phyloP scores from a whole-genome alignment of 805 yeast species.

The Ogataea glucozyma region DNA sequence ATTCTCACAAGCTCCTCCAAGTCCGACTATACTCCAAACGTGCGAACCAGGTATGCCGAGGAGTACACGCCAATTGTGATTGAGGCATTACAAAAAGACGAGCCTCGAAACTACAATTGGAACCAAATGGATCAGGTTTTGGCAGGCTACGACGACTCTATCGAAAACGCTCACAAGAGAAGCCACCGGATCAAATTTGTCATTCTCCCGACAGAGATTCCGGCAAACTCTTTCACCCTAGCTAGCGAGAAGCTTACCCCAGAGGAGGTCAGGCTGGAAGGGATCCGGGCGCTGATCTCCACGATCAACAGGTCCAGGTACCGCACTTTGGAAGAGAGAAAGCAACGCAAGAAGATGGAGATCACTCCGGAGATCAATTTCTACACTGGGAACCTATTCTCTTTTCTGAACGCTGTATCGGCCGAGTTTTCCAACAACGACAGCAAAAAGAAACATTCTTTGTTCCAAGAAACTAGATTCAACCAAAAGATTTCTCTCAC shows the following conservation, averaged over 20 bases:
- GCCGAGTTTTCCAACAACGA: slow-evolving; percentile 25
- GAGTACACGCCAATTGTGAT: slow-evolving; percentile 59
- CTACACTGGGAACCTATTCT: slow-evolving; percentile 82
- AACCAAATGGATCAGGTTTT: slow-evolving; percentile 84
- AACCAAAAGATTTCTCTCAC: slow-evolving; percentile 50
- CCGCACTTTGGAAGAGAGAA: slow-evolving; percentile 43
- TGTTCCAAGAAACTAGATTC: slow-evolving; percentile 37
- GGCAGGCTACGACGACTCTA: slow-evolving; percentile 86
- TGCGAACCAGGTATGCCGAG: slow-evolving; percentile 78
- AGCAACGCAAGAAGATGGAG: slow-evolving; percentile 43
- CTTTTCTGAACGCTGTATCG: slow-evolving; percentile 50
- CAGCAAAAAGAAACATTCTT: slow-evolving; percentile 17
- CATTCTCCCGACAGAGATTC: slow-evolving; percentile 73
- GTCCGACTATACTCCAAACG: slow-evolving; percentile 48
- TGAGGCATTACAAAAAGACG: slow-evolving; percentile 53
- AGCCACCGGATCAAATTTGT: slow-evolving; percentile 79
- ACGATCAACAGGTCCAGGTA: slow-evolving; percentile 60
- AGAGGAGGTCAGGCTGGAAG: slow-evolving; percentile 93
- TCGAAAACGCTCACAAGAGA: slow-evolving; percentile 53
- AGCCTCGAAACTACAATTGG: slow-evolving; percentile 73
- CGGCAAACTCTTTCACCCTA: slow-evolving; percentile 47
- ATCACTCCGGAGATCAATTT: slow-evolving; percentile 74
- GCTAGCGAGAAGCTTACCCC: slow-evolving; percentile 63
- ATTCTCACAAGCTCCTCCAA: slow-evolving; percentile 28
- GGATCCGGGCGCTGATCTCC: slow-evolving; percentile 67